Evolutionary conservation across 805 yeast species (phyloP), one percentile per base, ranked within the genome.

Genomic region (Lipomyces chichibuensis): DNA sequence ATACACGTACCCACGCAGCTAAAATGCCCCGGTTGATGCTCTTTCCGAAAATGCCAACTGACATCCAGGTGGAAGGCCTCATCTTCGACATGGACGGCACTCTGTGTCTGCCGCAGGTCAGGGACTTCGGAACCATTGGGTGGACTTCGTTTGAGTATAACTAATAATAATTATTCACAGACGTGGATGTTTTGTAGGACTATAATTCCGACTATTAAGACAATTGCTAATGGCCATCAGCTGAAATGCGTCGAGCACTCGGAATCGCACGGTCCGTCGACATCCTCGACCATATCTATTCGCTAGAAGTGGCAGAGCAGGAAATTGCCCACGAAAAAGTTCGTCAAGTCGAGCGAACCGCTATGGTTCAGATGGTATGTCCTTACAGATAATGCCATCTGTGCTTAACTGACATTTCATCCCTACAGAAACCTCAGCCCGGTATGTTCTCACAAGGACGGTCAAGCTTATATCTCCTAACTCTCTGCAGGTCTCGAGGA

Each of bases 41-140:
- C 32, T 53, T 46, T 17, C 71, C 71, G 33, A 13, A 53, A 13
- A 29, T 46, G 25, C 64, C 67, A 27, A 57, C 60, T 20, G 71
- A 69, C 51, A 58, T 69, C 6, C 70, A 70, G 35, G 75, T 86
- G 55, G 80, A 78, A 56, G 91, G 91, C 0, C 74, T 89, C 6
- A 80, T 89, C 0, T 89, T 89, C 74, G 94, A 89, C 73, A 89
- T 89, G 94, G 94, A 89, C 74, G 93, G 93, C 4, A 89, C 94
- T 0, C 74, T 89, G 63, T 86, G 90, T 70, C 77, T 84, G 14
- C 91, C 92, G 0, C 91, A 88, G 74, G 71, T 66, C 52, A 32
- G 57, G 14, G 3, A 23, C 23, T 20, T 20, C 43, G 20, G 14
- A 14, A 35, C 23, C 14, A 11, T 17, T 52, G 13, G 2, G 20